Percentiles rank a stretch among this genome's conserved stretches.
Conservation (phyloP, 139 green algal genomes). For the Yamagishiella unicocca region DNA sequence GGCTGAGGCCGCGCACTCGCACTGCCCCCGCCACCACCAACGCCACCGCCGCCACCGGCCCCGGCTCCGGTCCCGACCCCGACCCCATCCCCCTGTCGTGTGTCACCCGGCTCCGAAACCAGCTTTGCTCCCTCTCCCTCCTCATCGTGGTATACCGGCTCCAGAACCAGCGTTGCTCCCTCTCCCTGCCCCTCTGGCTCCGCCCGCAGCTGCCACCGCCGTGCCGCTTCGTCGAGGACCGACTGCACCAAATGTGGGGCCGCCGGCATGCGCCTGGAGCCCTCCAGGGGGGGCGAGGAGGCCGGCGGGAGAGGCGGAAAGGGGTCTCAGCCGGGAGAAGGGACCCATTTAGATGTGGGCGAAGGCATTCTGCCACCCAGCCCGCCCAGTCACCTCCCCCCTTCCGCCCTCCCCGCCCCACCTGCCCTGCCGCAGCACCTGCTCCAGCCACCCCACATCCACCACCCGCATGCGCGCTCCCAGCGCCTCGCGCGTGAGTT, state of each 20-base stretch:
- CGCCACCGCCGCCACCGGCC: not conserved
- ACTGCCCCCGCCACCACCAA: not conserved
- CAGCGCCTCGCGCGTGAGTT: not conserved
- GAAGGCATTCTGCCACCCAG: no score
- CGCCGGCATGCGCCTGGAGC: slow-evolving; percentile 21
- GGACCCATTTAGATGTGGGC: no score
- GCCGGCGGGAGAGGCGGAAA: no score
- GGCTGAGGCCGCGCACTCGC: no score
- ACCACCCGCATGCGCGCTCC: slow-evolving; percentile 3
- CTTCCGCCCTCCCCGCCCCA: not conserved
- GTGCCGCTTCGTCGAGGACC: not conserved
- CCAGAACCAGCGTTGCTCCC: no score
- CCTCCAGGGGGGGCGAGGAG: no score
- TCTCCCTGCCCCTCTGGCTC: not conserved
- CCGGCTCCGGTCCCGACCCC: not conserved
- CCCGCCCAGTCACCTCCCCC: not conserved
- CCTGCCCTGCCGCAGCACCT: slow-evolving; percentile 10
- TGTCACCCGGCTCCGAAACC: no score
- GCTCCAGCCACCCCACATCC: slow-evolving; percentile 20
- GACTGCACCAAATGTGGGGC: not conserved
- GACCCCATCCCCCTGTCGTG: not conserved
- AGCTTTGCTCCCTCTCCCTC: no score
- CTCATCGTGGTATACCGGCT: no score
- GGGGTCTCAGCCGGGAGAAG: no score
- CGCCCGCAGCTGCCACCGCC: not conserved